Conservation (phyloP, 2,329 filamentous ascomycete species). For the Rosellinia necatrix region DNA sequence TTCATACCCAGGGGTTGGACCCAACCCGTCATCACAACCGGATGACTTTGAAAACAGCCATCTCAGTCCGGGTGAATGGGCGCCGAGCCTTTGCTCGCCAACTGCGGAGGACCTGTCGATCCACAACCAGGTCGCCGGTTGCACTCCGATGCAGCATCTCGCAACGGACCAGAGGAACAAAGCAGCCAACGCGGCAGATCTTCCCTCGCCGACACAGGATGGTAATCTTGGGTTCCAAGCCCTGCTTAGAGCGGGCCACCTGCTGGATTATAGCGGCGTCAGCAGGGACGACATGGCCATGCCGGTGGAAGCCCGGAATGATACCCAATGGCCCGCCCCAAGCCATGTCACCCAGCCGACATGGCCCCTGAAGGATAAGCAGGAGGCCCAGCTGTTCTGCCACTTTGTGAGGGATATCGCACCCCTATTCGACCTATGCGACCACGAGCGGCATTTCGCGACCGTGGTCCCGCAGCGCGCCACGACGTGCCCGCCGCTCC, state of each 20-base stretch:
- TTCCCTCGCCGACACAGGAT: background rate
- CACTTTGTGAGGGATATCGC: conserved; percentile 7
- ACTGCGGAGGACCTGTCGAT: background rate
- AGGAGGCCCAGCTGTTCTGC: conserved; percentile 3
- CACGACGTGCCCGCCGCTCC: conserved; percentile 6
- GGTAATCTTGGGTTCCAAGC: conserved; percentile 6
- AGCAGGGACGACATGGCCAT: background rate
- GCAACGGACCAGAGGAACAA: background rate
- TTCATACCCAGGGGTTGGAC: background rate
- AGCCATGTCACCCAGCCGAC: background rate
- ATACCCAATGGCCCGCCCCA: background rate
- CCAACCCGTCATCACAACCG: background rate
- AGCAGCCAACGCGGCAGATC: background rate
- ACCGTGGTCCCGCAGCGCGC: conserved; percentile 8
- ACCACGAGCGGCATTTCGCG: conserved; percentile 10
- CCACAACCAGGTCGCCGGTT: background rate
- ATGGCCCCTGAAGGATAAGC: conserved; percentile 9
- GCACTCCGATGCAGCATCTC: background rate
- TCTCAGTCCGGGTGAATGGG: background rate
- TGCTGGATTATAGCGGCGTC: conserved; percentile 1
- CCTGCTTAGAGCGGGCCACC: conserved; percentile 2
- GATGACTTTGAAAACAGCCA: background rate
- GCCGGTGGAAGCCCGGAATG: background rate
- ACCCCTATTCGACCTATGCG: conserved; percentile 9
- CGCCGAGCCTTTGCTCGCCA: background rate